Percentiles rank a stretch among this genome's conserved stretches.
These are phyloP conservation scores for Oryza coarctata DNA, from an alignment of 176 grass and related monocot genomes.

Conservation along the genomic window DNA sequence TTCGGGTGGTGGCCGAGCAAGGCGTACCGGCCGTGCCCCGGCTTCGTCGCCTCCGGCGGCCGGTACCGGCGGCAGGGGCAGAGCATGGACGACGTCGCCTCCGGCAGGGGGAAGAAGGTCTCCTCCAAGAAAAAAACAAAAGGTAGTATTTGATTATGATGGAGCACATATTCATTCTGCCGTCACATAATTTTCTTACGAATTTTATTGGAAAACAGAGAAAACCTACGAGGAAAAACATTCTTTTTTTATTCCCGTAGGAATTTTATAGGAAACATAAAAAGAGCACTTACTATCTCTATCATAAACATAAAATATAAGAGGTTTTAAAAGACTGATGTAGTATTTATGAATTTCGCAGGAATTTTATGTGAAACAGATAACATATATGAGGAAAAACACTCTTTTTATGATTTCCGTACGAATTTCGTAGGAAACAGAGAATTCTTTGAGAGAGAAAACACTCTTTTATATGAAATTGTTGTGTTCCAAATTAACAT, in stretches of 20 bases:
- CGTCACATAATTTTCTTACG: too few species aligned
- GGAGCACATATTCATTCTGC: too few species aligned
- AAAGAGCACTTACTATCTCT: too few species aligned
- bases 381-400: neutral
- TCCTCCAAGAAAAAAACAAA: slow-evolving; percentile 33
- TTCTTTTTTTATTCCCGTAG: too few species aligned
- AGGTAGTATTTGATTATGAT: too few species aligned
- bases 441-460: too few species aligned
- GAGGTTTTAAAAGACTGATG: too few species aligned
- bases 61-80: slow-evolving; percentile 79
- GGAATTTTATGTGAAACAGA: neutral
- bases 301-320: too few species aligned
- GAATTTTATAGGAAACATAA: too few species aligned
- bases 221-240: too few species aligned
- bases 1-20: slow-evolving; percentile 98
- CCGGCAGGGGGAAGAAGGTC: slow-evolving; percentile 52
- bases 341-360: too few species aligned
- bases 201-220: too few species aligned
- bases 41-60: slow-evolving; percentile 74
- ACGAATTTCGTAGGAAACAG: neutral
- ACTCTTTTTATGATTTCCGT: neutral
- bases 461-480: neutral
- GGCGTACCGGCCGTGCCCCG: slow-evolving; percentile 84
- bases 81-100: slow-evolving; percentile 91
- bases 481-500: neutral